Evolutionary conservation across 2,329 filamentous ascomycete genomes (phyloP), one percentile per base, ranked within the genome.

Genomic region (Diaporthe aspalathi): DNA sequence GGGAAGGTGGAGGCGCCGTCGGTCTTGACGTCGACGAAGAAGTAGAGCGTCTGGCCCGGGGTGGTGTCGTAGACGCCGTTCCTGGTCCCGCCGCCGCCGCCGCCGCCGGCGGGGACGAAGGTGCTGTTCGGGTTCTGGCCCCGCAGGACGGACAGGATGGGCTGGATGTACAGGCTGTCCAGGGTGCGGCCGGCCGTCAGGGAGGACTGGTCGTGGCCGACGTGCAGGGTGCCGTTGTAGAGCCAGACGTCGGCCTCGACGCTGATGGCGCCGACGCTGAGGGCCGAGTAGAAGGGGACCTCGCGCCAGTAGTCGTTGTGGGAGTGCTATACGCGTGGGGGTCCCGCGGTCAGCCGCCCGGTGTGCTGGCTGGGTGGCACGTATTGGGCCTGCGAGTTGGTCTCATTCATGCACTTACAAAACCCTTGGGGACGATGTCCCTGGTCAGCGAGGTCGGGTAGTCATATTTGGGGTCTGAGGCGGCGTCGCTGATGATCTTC

Each of bases 251-350:
- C 92, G 5, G 90, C 91, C 80, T 93, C 91, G 12, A 92, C 84
- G 22, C 89, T 87, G 17, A 88, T 86, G 74, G 89, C 91, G 20
- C 89, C 88, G 4, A 85, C 84, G 14, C 81, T 79, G 2, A 91
- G 79, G 35, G 91, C 91, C 27, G 89, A 89, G 74, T 87, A 90
- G 7, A 94, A 83, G 0, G 91, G 90, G 0, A 87, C 83, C n/a
- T 83, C 83, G 40, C 89, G 86, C 89, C 89, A 91, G 79, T 93
- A 93, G 79, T 93, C 91, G 74, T 93, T 92, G 77, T 93, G 91
- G 1, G 88, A 91, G 78, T 92, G 90, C 67, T 68, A 32, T 17
- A 4, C 3, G 32, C 32, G 35, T 12, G 35, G 11, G 3, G 6
- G 6, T 6, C 7, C 9, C 16, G 12, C 8, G 7, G 1, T 68